These are phyloP conservation scores for Leccinum pachyderme DNA, from an alignment of 1,284 basidiomycete genomes.

Conservation along the genomic window DNA sequence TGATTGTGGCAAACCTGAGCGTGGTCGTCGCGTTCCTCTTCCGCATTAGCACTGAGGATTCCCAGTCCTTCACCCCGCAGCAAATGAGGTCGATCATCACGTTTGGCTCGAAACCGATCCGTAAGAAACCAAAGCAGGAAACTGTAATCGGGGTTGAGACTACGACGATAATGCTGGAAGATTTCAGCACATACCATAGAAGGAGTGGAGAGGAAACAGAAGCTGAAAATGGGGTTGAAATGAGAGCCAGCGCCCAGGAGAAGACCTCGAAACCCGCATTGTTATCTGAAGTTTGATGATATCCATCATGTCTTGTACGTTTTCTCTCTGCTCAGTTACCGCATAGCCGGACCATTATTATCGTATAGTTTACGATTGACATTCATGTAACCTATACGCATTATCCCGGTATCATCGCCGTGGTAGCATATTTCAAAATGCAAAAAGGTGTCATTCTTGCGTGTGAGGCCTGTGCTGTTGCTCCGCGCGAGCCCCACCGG, in stretches of 20 bases:
- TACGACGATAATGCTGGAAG: conserved; percentile 1
- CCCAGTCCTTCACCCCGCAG: background rate
- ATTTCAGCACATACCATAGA: background rate
- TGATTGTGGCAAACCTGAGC: conserved; percentile 2
- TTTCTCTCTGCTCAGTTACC: background rate
- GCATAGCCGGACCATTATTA: background rate
- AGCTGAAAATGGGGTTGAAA: background rate
- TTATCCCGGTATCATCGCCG: background rate
- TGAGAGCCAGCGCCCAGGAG: background rate
- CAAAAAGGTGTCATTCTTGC: background rate
- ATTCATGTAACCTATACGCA: background rate
- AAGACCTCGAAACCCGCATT: background rate
- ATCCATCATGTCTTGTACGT: background rate
- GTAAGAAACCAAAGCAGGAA: background rate
- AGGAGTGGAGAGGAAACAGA: background rate
- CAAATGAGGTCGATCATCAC: background rate
- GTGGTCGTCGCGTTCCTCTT: conserved; percentile 6
- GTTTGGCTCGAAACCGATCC: conserved; percentile 1
- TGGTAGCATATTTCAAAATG: background rate
- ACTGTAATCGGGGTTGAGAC: conserved; percentile 3
- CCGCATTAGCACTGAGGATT: conserved; percentile 3
- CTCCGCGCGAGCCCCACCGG: background rate
- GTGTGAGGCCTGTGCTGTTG: background rate
- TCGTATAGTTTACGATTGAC: background rate
- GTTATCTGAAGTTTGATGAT: background rate